Conservation (phyloP, 129 eudicot species). For the Apium graveolens region DNA sequence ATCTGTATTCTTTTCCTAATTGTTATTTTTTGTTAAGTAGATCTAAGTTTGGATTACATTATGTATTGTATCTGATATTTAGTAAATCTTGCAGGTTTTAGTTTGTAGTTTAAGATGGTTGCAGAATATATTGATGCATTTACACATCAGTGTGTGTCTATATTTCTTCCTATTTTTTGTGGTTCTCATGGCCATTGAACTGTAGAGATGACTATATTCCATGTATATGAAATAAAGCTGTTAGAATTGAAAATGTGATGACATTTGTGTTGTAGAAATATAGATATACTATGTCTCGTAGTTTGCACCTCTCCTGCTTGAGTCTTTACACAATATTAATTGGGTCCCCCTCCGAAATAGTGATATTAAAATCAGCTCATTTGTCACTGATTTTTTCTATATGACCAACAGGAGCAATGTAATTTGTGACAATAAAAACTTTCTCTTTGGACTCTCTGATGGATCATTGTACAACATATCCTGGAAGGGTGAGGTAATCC, state of each 20-base stretch:
- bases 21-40: no score
- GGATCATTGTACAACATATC: constrained; percentile 90
- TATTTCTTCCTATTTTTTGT: no score
- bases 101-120: not conserved
- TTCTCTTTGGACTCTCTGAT: constrained; percentile 80
- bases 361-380: not conserved
- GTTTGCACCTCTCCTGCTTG: not conserved
- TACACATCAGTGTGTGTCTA: not conserved
- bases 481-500: constrained; percentile 97
- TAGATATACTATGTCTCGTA: not conserved
- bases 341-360: not conserved
- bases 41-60: no score
- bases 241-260: not conserved
- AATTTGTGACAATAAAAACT: constrained; percentile 76
- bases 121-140: not conserved
- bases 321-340: not conserved
- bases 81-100: not conserved
- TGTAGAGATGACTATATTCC: not conserved
- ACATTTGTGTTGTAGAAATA: not conserved
- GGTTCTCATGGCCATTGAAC: not conserved
- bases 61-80: not conserved
- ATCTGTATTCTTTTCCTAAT: not conserved
- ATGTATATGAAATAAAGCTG: not conserved
- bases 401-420: constrained; percentile 74
- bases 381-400: not conserved